A percentile compares a stretch with the other conserved stretches of the same genome.
Conservation (phyloP, 1,139 yeast genomes). For the Kurtzmaniella quercitrusa region DNA sequence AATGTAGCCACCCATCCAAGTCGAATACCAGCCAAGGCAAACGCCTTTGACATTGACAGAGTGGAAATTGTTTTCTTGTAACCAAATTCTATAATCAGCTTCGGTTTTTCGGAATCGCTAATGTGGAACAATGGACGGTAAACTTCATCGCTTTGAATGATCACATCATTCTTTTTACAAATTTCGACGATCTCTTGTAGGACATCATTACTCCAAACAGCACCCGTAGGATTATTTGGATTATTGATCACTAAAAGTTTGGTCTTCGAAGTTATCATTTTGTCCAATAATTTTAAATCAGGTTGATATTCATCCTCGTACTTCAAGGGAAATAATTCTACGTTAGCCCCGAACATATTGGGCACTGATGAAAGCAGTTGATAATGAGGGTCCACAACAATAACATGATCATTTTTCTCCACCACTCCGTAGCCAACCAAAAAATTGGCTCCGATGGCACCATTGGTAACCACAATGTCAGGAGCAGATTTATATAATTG, state of each 20-base stretch:
- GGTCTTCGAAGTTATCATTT: constrained; percentile 30
- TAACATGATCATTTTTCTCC: constrained; percentile 44
- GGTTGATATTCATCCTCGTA: constrained; percentile 35
- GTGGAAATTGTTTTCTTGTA: constrained; percentile 46
- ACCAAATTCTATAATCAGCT: constrained; percentile 38
- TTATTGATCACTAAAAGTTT: constrained; percentile 46
- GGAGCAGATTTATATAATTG: constrained; percentile 30
- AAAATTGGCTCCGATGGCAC: constrained; percentile 59
- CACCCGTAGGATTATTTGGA: constrained; percentile 57
- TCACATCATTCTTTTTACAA: constrained; percentile 30
- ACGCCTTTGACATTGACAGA: constrained; percentile 53
- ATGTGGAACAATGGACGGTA: constrained; percentile 51
- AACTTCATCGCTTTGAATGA: constrained; percentile 50
- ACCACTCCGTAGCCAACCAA: constrained; percentile 44
- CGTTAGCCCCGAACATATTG: constrained; percentile 32
- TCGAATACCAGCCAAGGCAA: constrained; percentile 52
- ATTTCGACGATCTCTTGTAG: constrained; percentile 34
- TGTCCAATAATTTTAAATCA: constrained; percentile 26
- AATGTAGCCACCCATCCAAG: constrained; percentile 50
- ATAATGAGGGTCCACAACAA: constrained; percentile 50
- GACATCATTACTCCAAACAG: constrained; percentile 33
- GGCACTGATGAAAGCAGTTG: constrained; percentile 53
- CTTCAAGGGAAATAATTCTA: constrained; percentile 29
- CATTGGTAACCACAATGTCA: constrained; percentile 48
- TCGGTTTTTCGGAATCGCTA: constrained; percentile 17